A percentile compares a stretch with the other conserved stretches of the same genome.
Conservation (phyloP, 1,284 basidiomycete species). For the Salmacisia buchloeana region DNA sequence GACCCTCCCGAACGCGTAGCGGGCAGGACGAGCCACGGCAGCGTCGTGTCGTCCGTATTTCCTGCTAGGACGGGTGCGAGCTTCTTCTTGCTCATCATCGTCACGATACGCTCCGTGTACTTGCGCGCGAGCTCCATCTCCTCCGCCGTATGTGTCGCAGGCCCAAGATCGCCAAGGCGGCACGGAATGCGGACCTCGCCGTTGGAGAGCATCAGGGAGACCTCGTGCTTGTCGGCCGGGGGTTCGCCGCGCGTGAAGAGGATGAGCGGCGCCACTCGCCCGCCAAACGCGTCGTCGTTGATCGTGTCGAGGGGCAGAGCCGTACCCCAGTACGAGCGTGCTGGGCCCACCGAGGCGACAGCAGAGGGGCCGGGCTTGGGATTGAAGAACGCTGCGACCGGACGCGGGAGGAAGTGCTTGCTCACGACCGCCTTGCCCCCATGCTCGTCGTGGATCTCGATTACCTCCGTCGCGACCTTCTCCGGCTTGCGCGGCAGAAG, state of each 20-base stretch:
- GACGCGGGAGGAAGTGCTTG: neutral
- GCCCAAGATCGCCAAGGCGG: neutral
- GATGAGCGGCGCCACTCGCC: neutral
- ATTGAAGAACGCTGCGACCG: neutral
- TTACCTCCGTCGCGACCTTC: neutral
- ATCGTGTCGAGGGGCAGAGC: constrained; percentile 5
- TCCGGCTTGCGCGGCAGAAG: constrained; percentile 9
- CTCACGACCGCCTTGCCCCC: neutral
- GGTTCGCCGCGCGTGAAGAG: neutral
- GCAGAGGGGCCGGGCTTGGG: neutral
- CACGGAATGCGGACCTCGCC: neutral
- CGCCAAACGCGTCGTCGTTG: neutral
- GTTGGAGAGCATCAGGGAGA: neutral
- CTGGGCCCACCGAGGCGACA: neutral
- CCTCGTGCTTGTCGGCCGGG: no score
- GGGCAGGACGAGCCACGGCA: no score
- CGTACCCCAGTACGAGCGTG: constrained; percentile 9
- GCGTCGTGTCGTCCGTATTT: no score
- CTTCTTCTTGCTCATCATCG: neutral
- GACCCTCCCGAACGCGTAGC: no score
- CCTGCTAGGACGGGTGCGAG: no score
- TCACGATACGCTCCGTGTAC: neutral
- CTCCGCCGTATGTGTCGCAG: neutral
- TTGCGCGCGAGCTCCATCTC: neutral
- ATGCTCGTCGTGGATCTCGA: neutral